Evolutionary conservation across 1,284 basidiomycete species (phyloP), one percentile per base, ranked within the genome.

Genomic region (Singerocomus inundabilis): DNA sequence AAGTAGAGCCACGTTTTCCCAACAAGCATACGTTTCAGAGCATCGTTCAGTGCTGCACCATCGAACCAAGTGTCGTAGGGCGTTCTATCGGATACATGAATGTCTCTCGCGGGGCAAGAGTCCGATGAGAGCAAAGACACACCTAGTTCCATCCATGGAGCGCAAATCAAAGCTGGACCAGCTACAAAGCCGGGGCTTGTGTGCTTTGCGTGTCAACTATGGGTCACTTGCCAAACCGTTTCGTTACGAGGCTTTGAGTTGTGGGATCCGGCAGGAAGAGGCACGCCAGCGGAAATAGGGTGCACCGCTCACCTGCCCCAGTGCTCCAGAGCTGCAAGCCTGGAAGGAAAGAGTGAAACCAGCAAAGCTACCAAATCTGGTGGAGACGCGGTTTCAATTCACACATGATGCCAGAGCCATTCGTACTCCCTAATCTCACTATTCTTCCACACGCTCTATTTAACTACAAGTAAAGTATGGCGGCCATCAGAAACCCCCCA

Each of bases 81-180:
- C 70, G 81, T 82, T 59, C 54, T 67, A 44, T 32, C 12, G 28
- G 46, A 48, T 1, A 30, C 18, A 56, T 60, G 56, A 61, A 57
- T 60, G 49, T 42, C 39, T 53, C 44, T 28, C 32, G 35, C 36
- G 13, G 41, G 48, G 16, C 16, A 31, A 51, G 21, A 12, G 41
- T 30, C 26, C 10, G n/a, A n/a, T n/a, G n/a, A n/a, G n/a, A n/a
- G 42, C 29, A 48, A 44, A 37, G 43, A 48, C 56, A 49, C 60
- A 79, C 87, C 79, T 81, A 76, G 79, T 79, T 79, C 83, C 85
- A 85, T 87, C 86, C 87, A 90, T 90, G 80, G 76, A 80, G 79
- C 74, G 12, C 44, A 44, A 73, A 72, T 58, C 72, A 72, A 76
- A 72, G 73, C 76, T 72, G 76, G 74, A 77, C 80, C 74, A 74